Base-by-base conservation (phyloP, 2,329 filamentous ascomycete species). In the Ilyonectria mors-panacis region DNA sequence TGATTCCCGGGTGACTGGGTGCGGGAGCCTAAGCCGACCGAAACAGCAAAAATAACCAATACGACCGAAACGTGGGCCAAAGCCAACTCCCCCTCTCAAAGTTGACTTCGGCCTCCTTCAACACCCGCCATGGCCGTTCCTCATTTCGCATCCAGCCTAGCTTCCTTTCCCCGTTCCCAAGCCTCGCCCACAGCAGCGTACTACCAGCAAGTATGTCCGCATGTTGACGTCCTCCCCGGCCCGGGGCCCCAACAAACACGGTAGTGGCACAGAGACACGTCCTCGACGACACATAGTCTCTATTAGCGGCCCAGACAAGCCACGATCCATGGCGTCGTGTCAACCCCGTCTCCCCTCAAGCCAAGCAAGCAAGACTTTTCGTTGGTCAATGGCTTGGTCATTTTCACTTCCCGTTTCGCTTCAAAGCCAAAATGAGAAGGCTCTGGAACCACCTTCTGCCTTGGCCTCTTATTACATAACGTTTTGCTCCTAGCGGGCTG, bases 401-500 rank as follows among this genome's bases (percentile, higher is more conserved):
- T 59, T 56, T 56, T 57, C 54, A 54, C 44, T 51, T 61, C 58
- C 45, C 39, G 39, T 55, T 54, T 61, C 48, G 48, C 50, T 51
- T 26, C 39, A 37, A 33, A 42, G 50, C 50, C 50, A 53, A 53
- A 30, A 21, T 9, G 33, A 44, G 33, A 56, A 68, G 66, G 60
- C 68, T 53, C 50, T 53, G 50, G 30, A 37, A 53, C 33, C n/a
- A 30, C 30, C 50, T 23, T 60, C 55, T 45, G 63, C 58, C 56
- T 63, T 56, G 68, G 53, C 55, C 35, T 60, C 39, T 55, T 61
- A 69, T 74, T 74, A 74, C 69, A 66, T 75, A 74, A 75, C 57
- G 19, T 53, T 74, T 75, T 71, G 63, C 69, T 68, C 58, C 65
- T 74, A 74, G 73, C 68, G 72, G 70, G 65, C 69, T 65, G 51